Conservation (phyloP, 257 asterid species). For the Lavandula angustifolia region DNA sequence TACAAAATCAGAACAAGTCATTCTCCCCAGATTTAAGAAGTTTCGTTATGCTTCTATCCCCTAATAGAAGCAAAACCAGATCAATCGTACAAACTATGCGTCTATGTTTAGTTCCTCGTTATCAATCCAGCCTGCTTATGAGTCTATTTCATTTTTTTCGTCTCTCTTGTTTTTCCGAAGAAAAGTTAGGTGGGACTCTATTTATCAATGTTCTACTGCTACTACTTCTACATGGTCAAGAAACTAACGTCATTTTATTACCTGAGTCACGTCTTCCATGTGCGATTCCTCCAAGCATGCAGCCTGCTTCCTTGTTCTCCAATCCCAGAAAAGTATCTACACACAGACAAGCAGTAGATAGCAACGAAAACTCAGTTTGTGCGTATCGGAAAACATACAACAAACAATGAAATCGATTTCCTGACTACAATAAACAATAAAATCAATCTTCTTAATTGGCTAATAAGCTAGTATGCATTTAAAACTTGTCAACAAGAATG, state of each 20-base stretch:
- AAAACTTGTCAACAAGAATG: background rate
- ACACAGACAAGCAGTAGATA: conserved; percentile 11
- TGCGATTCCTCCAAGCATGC: conserved; percentile 92
- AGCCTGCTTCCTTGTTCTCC: conserved; percentile 73
- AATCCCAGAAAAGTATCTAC: conserved; percentile 83
- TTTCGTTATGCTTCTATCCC: background rate
- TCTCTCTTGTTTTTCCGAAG: background rate
- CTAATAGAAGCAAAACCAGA: background rate
- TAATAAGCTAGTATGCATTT: background rate
- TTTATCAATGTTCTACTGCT: background rate
- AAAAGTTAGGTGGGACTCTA: background rate
- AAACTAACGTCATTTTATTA: conserved; percentile 31
- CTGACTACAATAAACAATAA: background rate
- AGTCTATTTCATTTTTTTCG: background rate
- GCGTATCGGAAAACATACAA: conserved; percentile 12
- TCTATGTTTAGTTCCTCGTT: conserved; percentile 6
- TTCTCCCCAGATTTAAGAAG: background rate
- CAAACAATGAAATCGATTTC: background rate
- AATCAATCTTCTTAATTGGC: no score
- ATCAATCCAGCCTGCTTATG: background rate
- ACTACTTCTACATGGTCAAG: conserved; percentile 9
- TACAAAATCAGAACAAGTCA: no score
- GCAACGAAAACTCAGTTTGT: background rate
- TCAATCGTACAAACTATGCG: no score
- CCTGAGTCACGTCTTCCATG: conserved; percentile 96